These are phyloP conservation scores for Raphanus sativus DNA, from an alignment of 345 rosid species.

Conservation along the genomic window DNA sequence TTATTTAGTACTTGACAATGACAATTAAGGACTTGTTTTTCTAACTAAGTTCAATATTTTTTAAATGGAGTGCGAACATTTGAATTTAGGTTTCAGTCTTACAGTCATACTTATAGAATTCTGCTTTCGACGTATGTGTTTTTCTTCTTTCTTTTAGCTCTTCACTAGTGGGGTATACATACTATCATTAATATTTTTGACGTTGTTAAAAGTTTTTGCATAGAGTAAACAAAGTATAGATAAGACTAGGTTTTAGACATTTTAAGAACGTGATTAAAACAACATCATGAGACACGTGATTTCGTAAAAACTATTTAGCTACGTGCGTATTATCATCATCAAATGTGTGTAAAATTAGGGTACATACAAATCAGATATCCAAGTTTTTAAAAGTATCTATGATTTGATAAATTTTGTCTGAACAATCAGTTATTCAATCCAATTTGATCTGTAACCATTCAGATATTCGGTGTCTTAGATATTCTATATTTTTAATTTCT, in stretches of 20 bases:
- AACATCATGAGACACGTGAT: not conserved
- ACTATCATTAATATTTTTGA: not conserved
- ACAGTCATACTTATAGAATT: not conserved
- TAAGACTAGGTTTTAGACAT: not conserved
- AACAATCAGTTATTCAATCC: too few relatives aligned
- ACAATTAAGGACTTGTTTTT: not conserved
- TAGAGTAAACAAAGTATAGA: not conserved
- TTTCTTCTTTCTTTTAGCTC: not conserved
- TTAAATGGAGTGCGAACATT: conserved; percentile 2
- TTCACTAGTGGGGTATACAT: not conserved
- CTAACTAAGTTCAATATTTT: not conserved
- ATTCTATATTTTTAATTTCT: too few relatives aligned
- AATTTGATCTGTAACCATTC: too few relatives aligned
- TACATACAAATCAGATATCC: too few relatives aligned
- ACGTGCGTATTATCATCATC: not conserved
- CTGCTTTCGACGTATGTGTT: too few relatives aligned
- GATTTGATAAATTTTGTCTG: too few relatives aligned
- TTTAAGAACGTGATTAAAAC: not conserved
- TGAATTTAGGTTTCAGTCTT: not conserved
- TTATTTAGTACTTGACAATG: not conserved
- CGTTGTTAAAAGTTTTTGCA: not conserved
- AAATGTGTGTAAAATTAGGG: not conserved
- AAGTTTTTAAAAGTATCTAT: too few relatives aligned
- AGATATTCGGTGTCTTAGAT: too few relatives aligned
- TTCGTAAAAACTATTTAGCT: not conserved